Evolutionary conservation across 2,329 filamentous ascomycete genomes (phyloP), one percentile per base, ranked within the genome.

Genomic region (Achaetomium macrosporum): DNA sequence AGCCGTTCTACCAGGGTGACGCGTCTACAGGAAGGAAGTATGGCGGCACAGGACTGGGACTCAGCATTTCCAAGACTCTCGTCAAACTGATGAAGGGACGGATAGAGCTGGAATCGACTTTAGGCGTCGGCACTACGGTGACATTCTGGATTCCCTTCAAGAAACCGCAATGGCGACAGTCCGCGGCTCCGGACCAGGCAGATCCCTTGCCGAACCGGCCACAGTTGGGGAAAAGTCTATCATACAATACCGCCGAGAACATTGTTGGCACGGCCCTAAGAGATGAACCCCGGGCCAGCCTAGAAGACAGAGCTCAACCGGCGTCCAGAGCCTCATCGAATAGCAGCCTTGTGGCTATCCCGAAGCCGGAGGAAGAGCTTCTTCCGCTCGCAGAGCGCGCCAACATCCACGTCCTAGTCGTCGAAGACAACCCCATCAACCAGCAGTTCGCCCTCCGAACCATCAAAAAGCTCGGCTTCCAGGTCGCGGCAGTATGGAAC

Each of bases 1-100:
- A 85, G 58, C 88, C 88, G 0, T 93, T 92, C 67, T 88, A 83
- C 56, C 88, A 93, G 67, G 88, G 87, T 5, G 88, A 92, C 63
- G 82, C 87, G 1, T 90, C 87, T 3, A 91, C 88, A 0, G 87
- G 87, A 16, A 76, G 87, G 49, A 78, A 83, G n/a, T 91, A 90
- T 65, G 87, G 87, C 37, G 88, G 88, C 1, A 91, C 87, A 1
- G 88, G 87, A 1, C 71, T 92, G 0, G 88, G 88, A 0, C 69
- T 92, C 56, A 89, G 87, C 1, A 92, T 92, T 59, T 88, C 83
- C 70, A 91, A 91, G 67, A 90, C 90, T 57, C 73, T 90, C 6
- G 76, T 92, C 2, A 85, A 90, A 54, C 69, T 92, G 25, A 92
- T 93, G 88, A 81, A 81, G 54, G 88, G 88, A 7, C 71, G 78